Evolutionary conservation across 441 rosid genomes (phyloP), one percentile per base, ranked within the genome.

Genomic region (Mallotus repandus): DNA sequence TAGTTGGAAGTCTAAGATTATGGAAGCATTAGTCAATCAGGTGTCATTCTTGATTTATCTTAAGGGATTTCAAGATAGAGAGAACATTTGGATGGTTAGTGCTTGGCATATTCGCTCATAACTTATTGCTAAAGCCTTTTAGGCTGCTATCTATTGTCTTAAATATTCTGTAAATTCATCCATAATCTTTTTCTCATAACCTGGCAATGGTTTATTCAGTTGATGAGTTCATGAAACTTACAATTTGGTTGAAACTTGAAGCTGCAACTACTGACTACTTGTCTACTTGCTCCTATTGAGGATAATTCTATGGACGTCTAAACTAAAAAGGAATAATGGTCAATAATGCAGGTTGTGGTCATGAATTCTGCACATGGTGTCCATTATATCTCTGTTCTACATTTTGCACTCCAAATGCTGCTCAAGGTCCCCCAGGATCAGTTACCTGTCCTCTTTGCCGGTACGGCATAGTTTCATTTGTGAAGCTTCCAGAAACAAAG

Each of bases 401-500:
- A 71, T 87, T 79, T 80, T 82, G 84, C 77, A 60, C 89, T 61
- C 76, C 88, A 14, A 83, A 73, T 14, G 80, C 80, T 48, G 78
- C 83, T 69, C 81, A 82, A 75, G 90, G 88, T 60, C 84, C 91
- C 6, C 71, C 84, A 10, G 98, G 99, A n/a, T 95, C 94, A 9
- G 82, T 95, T 19, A 86, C 98, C 6, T 95, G 99, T 73, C 99
- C 97, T 41, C 94, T 95, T 32, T 95, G 98, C 74, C 95, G 97
- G 45, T 85, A 91, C 12, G 91, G 98, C 62, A 93, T 93, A 63
- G 89, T 86, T 71, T 91, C 97, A 21, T 95, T 95, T 72, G 78
- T 80, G 38, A 91, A 80, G 83, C 95, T 93, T 29, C 89, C 91
- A 0, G 87, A 79, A 63, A 86, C 87, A 4, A 72, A 60, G 76